Evolutionary conservation across 345 rosid genomes (phyloP), one percentile per base, ranked within the genome.

Genomic region (Melastoma malabathricum): DNA sequence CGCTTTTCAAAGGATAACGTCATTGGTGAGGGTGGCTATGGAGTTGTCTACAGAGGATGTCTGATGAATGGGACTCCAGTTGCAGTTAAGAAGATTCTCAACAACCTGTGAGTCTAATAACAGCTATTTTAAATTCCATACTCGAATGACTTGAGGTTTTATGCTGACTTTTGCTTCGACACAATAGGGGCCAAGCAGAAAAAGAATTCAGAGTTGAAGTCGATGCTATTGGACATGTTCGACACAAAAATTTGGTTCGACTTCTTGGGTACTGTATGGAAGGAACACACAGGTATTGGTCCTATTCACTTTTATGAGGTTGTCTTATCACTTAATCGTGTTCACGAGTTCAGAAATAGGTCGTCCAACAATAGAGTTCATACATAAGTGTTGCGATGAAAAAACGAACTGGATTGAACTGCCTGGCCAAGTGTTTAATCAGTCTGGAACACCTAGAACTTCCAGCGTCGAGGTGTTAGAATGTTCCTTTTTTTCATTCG

Each of bases 191-290:
- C 56, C 94, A 84, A 69, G 94, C 94, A 23, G 94, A 84, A 66
- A 84, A 84, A 69, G 94, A 84, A 55, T 84, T 84, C 45, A 69
- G 80, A 46, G 89, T 72, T 45, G 94, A 84, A 61, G 94, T 84
- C 22, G 94, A 84, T 56, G 94, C 94, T 44, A 84, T 84, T 23
- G 89, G 94, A 19, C 94, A 84, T 50, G 94, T 84, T 29, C 88
- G 89, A 51, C 94, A 84, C 70, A 84, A 84, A 64, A 78, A 84
- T 62, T 76, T 84, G 75, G 94, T 84, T 60, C 83, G 89, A 17
- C 94, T 84, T 62, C 65, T 84, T 48, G 94, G 94, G 49, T 84
- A 81, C 64, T 84, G 94, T 56, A 58, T 84, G 8, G 94, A 84
- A 72, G 94, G 94, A 51, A 84, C 76, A 13, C 84, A 81, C 48